Percentiles rank a stretch among this genome's conserved stretches.
These are phyloP conservation scores for Aquilaria yunnanensis DNA, from an alignment of 345 rosid genomes.

Conservation along the genomic window DNA sequence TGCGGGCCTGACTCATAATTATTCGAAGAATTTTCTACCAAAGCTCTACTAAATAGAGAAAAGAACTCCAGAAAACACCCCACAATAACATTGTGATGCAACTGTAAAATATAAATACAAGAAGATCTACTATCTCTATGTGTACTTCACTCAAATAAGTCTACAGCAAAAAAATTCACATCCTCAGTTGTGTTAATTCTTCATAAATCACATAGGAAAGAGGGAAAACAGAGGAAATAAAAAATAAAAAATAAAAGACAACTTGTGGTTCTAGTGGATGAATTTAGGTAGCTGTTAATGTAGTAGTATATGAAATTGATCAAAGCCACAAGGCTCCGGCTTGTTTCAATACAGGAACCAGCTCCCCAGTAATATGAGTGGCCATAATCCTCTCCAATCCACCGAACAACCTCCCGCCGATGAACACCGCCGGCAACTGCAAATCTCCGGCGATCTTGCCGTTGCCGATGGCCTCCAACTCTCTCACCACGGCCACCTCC, in stretches of 20 bases:
- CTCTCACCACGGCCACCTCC: slow-evolving; percentile 31
- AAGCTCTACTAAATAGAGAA: no score
- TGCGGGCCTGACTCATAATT: no score
- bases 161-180: not conserved
- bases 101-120: no score
- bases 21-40: no score
- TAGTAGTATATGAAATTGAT: slow-evolving; percentile 1
- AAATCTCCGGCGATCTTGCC: not conserved
- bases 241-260: not conserved
- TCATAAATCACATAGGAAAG: no score
- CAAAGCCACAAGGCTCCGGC: slow-evolving; percentile 98
- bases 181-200: slow-evolving; percentile 7
- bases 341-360: slow-evolving; percentile 67
- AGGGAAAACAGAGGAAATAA: not conserved
- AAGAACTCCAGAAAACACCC: no score
- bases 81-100: no score
- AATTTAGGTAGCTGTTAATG: not conserved
- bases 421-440: slow-evolving; percentile 75
- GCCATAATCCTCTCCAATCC: slow-evolving; percentile 95
- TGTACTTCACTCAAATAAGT: not conserved
- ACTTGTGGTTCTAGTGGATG: not conserved
- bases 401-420: slow-evolving; percentile 86
- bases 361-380: slow-evolving; percentile 81
- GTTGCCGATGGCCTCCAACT: slow-evolving; percentile 26
- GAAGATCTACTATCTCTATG: not conserved